Base-by-base conservation (phyloP, 371 early-diverging fungal genomes). In the Mucor racemosus region DNA sequence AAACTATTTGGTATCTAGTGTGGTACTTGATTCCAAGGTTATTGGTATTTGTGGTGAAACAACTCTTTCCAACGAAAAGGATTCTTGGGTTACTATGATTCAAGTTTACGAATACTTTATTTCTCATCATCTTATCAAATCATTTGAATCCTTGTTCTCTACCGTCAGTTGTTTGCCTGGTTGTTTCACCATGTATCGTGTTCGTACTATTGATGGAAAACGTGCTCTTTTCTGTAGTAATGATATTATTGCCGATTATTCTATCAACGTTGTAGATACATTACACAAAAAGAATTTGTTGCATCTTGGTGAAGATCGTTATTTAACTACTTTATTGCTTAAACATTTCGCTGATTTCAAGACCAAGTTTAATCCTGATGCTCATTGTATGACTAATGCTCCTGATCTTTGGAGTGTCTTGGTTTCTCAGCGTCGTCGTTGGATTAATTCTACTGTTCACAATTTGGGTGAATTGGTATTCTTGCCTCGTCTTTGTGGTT, bases 41-140 rank as follows among this genome's bases (percentile, higher is more conserved):
- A 87, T 94, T 66, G 97, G 97, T 10, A 81, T 95, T 17, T 97
- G 97, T 72, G 97, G 97, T 33, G 97, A 97, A 78, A 97, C 97
- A 9, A 79, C 76, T 61, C 82, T 97, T 46, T 89, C 95, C 6
- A 97, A 97, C 74, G 93, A 94, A 69, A 92, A 92, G 65, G 85
- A 86, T 58, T 89, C 94, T 50, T 95, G 93, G 92, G 94, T 95
- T 7, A 97, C 99, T 15, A 97, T 97, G 95, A 95, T 98, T 76
- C 99, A 99, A 75, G 98, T 99, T 14, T 97, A 94, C 76, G 97
- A 96, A 73, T 97, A 99, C 86, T 99, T 95, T 74, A 99, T 98
- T 68, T 96, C 97, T 40, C 99, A 99, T 80, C 97, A 97, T 73
- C 74, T 98, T 57, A 88, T 95, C 19, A 99, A 99, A 79, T 92